Conservation (phyloP, 192 early-diverging fungal species). For the Rhizophagus sp. region DNA sequence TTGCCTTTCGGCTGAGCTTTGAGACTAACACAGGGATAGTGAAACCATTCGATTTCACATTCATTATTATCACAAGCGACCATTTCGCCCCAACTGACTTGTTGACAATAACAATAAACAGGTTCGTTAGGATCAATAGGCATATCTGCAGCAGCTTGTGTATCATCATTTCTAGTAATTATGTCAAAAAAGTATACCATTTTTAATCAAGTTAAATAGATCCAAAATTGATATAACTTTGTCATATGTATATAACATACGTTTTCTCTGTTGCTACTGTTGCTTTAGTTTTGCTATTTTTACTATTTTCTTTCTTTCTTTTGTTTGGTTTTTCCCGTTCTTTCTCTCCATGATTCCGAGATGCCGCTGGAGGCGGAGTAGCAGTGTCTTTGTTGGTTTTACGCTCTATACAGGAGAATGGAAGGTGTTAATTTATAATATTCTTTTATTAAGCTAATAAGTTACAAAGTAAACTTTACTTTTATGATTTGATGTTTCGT, state of each 20-base stretch:
- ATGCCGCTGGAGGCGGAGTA: conserved; percentile 29
- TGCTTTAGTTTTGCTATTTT: conserved; percentile 25
- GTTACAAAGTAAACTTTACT: conserved; percentile 35
- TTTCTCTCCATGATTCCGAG: conserved; percentile 28
- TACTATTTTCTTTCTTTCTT: conserved; percentile 30
- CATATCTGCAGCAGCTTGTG: conserved; percentile 50
- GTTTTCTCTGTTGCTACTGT: background rate
- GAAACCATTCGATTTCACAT: conserved; percentile 99
- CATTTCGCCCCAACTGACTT: conserved; percentile 98
- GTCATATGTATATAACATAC: background rate
- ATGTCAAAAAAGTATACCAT: background rate
- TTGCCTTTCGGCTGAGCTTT: conserved; percentile 86
- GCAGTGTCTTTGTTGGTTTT: conserved; percentile 37
- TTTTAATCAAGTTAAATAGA: background rate
- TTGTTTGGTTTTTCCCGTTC: conserved; percentile 28
- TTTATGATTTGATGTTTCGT: conserved; percentile 37
- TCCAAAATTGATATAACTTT: background rate
- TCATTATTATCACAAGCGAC: conserved; percentile 92
- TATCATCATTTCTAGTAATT: conserved; percentile 32
- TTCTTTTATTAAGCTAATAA: background rate
- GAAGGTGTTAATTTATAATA: background rate
- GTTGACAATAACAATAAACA: conserved; percentile 93
- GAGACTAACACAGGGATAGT: conserved; percentile 89
- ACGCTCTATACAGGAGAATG: conserved; percentile 23
- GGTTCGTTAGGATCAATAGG: conserved; percentile 97